phyloP scores from a whole-genome alignment of 75 land plant genomes.

The Adiantum capillusveneris region DNA sequence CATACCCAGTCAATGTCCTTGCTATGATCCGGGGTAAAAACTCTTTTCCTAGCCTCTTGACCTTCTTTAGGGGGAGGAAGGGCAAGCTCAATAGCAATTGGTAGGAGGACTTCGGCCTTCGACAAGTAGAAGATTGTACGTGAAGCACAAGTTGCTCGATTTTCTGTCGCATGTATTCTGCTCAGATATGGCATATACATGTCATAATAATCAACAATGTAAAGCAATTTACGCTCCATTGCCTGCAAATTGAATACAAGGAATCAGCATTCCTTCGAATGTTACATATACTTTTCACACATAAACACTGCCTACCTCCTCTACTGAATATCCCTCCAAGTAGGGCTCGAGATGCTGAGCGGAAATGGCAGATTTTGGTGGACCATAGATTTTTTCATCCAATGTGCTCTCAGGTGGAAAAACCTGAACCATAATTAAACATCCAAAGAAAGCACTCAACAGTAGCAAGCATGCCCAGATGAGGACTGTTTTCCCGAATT shows the following conservation, averaged over 20 bases:
- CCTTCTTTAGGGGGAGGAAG: background rate
- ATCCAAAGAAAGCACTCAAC: background rate
- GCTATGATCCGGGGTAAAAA: constrained; percentile 6
- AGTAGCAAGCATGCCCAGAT: background rate
- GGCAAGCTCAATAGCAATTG: constrained; percentile 11
- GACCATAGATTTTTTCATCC: constrained; percentile 43
- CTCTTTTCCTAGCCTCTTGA: constrained; percentile 3
- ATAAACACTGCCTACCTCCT: constrained; percentile 22
- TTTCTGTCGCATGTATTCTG: constrained; percentile 19
- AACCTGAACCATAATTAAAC: too few relatives aligned
- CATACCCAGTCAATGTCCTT: constrained; percentile 34
- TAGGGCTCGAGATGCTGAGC: constrained; percentile 27
- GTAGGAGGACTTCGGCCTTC: background rate
- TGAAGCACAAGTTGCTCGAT: constrained; percentile 35
- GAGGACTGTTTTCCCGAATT: too few relatives aligned
- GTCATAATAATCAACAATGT: constrained; percentile 57
- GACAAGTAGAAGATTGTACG: constrained; percentile 11
- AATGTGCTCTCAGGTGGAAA: constrained; percentile 49
- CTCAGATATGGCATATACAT: constrained; percentile 39
- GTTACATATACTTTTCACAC: background rate
- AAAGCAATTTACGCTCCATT: constrained; percentile 29
- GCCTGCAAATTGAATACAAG: constrained; percentile 27
- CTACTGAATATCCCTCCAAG: constrained; percentile 27
- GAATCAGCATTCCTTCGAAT: background rate
- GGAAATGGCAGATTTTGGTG: constrained; percentile 38